These are phyloP conservation scores for Saitozyma sp. DNA, from an alignment of 768 basidiomycete species.

Conservation along the genomic window DNA sequence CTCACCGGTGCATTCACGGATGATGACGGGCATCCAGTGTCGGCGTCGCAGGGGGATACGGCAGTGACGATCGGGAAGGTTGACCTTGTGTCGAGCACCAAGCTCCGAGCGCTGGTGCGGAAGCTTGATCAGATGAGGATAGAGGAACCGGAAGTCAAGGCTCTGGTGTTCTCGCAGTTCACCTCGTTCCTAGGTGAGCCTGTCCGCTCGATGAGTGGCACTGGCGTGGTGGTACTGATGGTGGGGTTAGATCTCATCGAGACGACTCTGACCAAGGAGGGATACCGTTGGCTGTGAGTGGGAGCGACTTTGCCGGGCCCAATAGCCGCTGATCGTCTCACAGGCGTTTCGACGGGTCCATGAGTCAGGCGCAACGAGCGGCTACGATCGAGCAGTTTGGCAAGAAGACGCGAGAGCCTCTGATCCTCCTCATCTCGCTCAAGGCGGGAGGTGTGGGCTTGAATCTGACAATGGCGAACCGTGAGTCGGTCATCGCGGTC, in stretches of 20 bases:
- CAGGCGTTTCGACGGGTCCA: conserved; percentile 82
- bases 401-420: conserved; percentile 65
- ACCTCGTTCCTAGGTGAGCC: conserved; percentile 46
- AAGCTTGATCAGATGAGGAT: conserved; percentile 64
- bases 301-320: not conserved
- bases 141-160: conserved; percentile 67
- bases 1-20: conserved; percentile 26
- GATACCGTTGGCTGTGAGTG: conserved; percentile 45
- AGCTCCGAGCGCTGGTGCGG: conserved; percentile 76
- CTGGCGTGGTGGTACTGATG: conserved; percentile 5
- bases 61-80: conserved; percentile 68
- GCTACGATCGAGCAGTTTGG: conserved; percentile 77
- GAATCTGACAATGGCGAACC: conserved; percentile 60
- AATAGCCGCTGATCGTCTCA: not conserved
- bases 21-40: conserved; percentile 18
- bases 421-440: conserved; percentile 58
- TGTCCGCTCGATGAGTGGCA: not conserved
- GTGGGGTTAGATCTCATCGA: conserved; percentile 44
- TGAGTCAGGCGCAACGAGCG: conserved; percentile 79
- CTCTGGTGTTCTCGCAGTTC: conserved; percentile 53
- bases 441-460: conserved; percentile 86
- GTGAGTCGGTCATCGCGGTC: not conserved
- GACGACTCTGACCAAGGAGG: conserved; percentile 45
- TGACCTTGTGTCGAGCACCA: conserved; percentile 86
- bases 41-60: conserved; percentile 15